phyloP scores from a whole-genome alignment of 202 grass and related monocot genomes.

The Panicum hallii region DNA sequence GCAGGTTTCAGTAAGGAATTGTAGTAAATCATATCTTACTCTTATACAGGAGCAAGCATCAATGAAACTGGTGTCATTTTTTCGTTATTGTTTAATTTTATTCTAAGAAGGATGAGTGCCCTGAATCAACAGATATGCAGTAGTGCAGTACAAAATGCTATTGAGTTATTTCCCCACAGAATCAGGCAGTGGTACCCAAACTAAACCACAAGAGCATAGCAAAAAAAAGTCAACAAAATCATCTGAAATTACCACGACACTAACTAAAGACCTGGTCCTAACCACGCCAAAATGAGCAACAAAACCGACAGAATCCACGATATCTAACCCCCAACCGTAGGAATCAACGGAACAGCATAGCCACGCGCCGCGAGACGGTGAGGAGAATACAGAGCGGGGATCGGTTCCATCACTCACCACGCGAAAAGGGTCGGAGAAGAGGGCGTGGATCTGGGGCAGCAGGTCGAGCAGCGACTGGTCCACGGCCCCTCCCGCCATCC shows the following conservation, averaged over 20 bases:
- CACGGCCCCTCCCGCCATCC: constrained; percentile 47
- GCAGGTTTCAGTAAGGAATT: not conserved
- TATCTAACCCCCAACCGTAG: not conserved
- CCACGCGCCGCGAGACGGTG: not conserved
- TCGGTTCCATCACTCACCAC: constrained; percentile 52
- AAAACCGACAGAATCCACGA: not conserved
- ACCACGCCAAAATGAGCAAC: not conserved
- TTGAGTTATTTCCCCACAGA: not conserved
- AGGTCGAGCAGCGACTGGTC: constrained; percentile 63
- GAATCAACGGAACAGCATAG: not conserved
- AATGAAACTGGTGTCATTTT: not conserved
- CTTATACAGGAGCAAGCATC: not conserved
- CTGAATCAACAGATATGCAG: not conserved
- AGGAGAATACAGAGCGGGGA: not conserved
- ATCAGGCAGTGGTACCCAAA: not conserved
- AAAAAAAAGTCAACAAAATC: not conserved
- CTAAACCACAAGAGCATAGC: not conserved
- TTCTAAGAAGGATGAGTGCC: not conserved
- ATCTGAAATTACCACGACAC: not conserved
- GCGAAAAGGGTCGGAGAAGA: constrained; percentile 75
- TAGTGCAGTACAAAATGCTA: no score
- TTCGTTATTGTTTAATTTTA: not conserved
- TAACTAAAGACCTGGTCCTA: not conserved
- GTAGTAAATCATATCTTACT: not conserved
- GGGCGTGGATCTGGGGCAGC: constrained; percentile 73